phyloP scores from a whole-genome alignment of 257 asterid species.

The Sherardia arvensis region DNA sequence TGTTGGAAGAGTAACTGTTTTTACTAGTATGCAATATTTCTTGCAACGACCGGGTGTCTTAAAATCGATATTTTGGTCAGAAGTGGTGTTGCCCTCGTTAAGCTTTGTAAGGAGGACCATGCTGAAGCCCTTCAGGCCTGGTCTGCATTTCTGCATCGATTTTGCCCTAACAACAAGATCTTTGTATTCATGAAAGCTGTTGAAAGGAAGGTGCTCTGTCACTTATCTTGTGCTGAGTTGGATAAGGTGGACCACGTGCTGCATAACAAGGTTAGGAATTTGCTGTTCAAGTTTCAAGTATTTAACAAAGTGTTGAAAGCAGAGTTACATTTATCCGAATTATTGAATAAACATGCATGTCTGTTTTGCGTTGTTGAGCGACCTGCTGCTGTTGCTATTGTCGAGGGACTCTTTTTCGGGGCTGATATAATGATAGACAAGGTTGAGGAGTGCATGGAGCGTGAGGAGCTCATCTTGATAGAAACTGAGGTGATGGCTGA shows the following conservation, averaged over 20 bases:
- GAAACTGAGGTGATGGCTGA: constrained; percentile 2
- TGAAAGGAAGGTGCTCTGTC: neutral
- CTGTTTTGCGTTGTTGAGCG: neutral
- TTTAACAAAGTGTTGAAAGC: constrained; percentile 5
- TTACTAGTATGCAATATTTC: neutral
- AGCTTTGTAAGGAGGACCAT: neutral
- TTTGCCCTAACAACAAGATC: neutral
- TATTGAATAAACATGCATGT: neutral
- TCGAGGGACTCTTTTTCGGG: neutral
- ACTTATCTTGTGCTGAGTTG: neutral
- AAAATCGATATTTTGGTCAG: constrained; percentile 5
- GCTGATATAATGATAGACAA: neutral
- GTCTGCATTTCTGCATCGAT: neutral
- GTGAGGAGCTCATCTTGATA: neutral
- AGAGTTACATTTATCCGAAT: neutral
- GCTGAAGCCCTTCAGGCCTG: neutral
- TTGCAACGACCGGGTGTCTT: constrained; percentile 7
- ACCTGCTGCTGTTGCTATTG: neutral
- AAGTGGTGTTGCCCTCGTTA: neutral
- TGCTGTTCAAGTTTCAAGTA: neutral
- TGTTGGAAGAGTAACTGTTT: neutral
- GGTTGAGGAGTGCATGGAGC: neutral
- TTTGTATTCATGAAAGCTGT: neutral
- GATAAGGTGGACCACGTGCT: neutral
- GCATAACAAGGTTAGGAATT: neutral